These are phyloP conservation scores for Plectranthus barbatus DNA, from an alignment of 257 asterid genomes.

Conservation along the genomic window DNA sequence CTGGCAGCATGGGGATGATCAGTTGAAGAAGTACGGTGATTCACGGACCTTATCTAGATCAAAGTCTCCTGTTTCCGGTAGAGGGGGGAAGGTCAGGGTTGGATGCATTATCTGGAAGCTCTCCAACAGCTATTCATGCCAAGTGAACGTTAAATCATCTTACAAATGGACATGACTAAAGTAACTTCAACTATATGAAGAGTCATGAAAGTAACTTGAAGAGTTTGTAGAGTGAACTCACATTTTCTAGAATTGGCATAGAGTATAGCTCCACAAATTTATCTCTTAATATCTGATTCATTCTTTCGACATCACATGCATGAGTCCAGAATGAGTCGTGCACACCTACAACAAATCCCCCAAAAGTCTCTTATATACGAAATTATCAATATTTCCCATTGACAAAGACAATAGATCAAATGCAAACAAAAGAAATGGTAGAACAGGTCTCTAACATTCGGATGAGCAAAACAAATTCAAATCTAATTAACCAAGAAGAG, in stretches of 20 bases:
- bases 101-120: conserved; percentile 70
- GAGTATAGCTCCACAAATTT: conserved; percentile 85
- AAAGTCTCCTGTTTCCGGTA: conserved; percentile 71
- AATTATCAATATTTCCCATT: neutral
- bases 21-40: conserved; percentile 91
- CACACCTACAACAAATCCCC: conserved; percentile 53
- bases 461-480: neutral
- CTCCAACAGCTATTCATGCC: conserved; percentile 52
- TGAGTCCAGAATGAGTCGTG: conserved; percentile 99
- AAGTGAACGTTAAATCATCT: neutral
- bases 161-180: neutral
- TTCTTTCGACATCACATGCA: conserved; percentile 82
- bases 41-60: conserved; percentile 49
- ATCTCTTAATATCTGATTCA: conserved; percentile 72
- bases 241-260: conserved; percentile 80
- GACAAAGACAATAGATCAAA: neutral
- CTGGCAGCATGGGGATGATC: conserved; percentile 8
- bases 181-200: neutral
- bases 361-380: neutral
- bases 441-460: neutral
- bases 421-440: neutral
- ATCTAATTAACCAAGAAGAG: neutral
- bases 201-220: neutral
- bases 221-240: conserved; percentile 30
- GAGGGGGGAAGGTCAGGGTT: conserved; percentile 56